Evolutionary conservation across 257 asterid species (phyloP).

Genomic region (Ilex asprella): DNA sequence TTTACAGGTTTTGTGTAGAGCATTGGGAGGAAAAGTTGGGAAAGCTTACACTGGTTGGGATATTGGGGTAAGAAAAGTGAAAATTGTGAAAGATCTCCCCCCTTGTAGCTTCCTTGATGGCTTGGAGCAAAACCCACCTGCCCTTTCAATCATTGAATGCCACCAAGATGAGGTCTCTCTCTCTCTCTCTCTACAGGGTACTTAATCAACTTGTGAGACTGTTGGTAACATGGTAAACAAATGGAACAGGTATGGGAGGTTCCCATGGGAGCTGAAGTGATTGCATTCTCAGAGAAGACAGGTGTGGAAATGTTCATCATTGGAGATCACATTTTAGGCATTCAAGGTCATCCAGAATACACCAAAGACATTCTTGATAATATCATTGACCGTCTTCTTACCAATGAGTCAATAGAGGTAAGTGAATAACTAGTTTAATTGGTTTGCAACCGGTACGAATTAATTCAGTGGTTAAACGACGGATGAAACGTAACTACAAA

Average conservation of each 20-base stretch:
- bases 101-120: constrained; percentile 19
- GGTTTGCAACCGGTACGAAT: no score
- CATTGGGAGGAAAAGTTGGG: constrained; percentile 69
- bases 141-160: constrained; percentile 53
- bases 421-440: background rate
- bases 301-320: constrained; percentile 58
- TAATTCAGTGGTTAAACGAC: no score
- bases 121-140: constrained; percentile 40
- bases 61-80: constrained; percentile 56
- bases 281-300: constrained; percentile 60
- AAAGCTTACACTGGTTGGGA: constrained; percentile 66
- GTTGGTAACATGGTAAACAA: background rate
- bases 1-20: constrained; percentile 53
- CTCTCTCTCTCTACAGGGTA: background rate
- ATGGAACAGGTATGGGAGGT: constrained; percentile 61
- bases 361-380: constrained; percentile 55
- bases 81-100: constrained; percentile 33
- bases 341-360: constrained; percentile 86
- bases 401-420: constrained; percentile 43
- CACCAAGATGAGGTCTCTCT: constrained; percentile 74
- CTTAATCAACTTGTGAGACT: background rate
- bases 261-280: constrained; percentile 53
- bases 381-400: constrained; percentile 51
- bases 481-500: no score
- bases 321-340: constrained; percentile 51